Conservation (phyloP, 768 basidiomycete species). For the Mycena sanguinolenta region DNA sequence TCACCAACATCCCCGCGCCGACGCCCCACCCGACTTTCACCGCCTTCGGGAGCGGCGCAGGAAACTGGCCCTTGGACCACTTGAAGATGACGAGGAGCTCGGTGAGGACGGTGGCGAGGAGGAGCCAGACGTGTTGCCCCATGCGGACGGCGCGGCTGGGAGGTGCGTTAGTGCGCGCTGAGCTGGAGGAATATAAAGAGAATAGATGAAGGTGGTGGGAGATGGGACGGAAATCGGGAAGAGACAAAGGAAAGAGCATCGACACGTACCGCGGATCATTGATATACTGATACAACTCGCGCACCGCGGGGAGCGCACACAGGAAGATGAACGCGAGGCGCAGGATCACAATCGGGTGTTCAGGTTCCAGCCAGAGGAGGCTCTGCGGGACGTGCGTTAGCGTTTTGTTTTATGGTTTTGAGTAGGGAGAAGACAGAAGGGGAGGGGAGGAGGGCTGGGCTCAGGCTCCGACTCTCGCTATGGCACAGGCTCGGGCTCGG, state of each 20-base stretch:
- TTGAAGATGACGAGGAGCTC: constrained; percentile 86
- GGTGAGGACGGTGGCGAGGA: constrained; percentile 88
- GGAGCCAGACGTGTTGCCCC: constrained; percentile 91
- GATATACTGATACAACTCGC: constrained; percentile 88
- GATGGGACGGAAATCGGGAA: background rate
- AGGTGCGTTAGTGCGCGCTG: background rate
- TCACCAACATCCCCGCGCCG: constrained; percentile 67
- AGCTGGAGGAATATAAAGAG: background rate
- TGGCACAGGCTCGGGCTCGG: too few species aligned
- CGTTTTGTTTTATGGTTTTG: too few species aligned
- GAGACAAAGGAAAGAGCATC: constrained; percentile 2
- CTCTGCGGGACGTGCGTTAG: constrained; percentile 47
- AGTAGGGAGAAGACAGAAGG: background rate
- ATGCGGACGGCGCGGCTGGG: constrained; percentile 84
- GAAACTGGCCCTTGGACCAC: constrained; percentile 83
- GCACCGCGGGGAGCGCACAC: constrained; percentile 87
- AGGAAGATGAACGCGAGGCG: constrained; percentile 83
- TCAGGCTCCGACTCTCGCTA: too few species aligned
- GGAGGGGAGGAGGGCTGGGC: too few species aligned
- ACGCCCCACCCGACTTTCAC: constrained; percentile 80
- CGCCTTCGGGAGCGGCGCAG: constrained; percentile 68
- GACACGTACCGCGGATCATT: constrained; percentile 79
- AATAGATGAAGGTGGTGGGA: background rate
- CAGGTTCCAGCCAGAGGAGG: constrained; percentile 89
- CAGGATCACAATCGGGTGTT: constrained; percentile 86